Percentiles rank a stretch among this genome's conserved stretches.
phyloP scores from a whole-genome alignment of 1,284 basidiomycete species.

The Trichosporon inkin region DNA sequence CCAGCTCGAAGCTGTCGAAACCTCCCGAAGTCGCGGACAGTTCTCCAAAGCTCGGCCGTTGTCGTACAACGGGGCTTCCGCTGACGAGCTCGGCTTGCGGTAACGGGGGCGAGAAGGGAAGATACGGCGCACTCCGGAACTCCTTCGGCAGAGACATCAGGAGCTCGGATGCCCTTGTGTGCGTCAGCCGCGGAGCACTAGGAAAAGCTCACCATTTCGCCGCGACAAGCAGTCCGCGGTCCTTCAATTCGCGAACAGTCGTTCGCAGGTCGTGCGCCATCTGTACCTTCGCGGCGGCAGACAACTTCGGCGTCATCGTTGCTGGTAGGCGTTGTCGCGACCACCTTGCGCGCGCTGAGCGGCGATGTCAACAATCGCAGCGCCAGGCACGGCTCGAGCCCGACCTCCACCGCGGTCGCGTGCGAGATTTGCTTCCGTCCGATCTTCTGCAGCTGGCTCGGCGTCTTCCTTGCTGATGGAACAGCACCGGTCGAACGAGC shows the following conservation, averaged over 20 bases:
- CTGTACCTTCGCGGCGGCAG: constrained; percentile 28
- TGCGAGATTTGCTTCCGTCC: not conserved
- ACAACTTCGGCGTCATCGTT: constrained; percentile 10
- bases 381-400: not conserved
- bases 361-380: constrained; percentile 1
- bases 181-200: not conserved
- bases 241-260: constrained; percentile 44
- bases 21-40: constrained; percentile 35
- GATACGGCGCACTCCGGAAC: constrained; percentile 35
- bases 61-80: constrained; percentile 22
- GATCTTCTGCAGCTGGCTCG: not conserved
- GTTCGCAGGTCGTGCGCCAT: constrained; percentile 46
- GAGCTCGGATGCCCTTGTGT: constrained; percentile 49
- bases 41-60: constrained; percentile 28
- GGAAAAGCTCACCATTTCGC: constrained; percentile 44
- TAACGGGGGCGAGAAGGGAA: constrained; percentile 43
- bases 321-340: not conserved
- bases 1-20: constrained; percentile 12
- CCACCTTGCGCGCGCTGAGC: too few relatives aligned
- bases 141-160: constrained; percentile 44
- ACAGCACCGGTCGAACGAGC: not conserved
- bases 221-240: constrained; percentile 46
- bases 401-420: not conserved
- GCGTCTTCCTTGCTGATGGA: not conserved
- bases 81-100: constrained; percentile 25